Base-by-base conservation (phyloP, 352 stramenopile species). In the Ochromonadaceae sp. region DNA sequence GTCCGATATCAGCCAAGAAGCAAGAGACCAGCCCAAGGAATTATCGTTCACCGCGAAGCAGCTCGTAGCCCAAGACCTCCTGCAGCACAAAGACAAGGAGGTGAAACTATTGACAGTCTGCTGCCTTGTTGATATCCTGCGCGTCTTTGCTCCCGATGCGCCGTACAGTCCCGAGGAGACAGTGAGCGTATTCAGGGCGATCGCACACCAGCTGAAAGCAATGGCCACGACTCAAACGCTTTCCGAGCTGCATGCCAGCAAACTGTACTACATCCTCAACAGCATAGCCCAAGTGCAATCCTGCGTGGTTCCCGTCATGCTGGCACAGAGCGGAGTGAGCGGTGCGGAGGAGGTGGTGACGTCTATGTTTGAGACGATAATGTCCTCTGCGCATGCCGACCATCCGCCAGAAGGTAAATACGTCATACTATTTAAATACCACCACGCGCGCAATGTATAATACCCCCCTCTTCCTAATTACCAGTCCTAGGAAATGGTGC, bases 51-150 rank as follows among this genome's bases (percentile, higher is more conserved):
- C 59, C 22, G 67, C 65, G 9, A 43, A 56, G 30, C 66, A 72
- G 28, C 57, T 76, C 22, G 65, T 62, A 7, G 67, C 58, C 15
- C 50, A 56, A 2, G 26, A 52, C 20, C 42, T 76, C 1, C 58
- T 76, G 41, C 62, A 71, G 22, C 67, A 76, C 57, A 53, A 35
- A 40, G 73, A 78, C 57, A 68, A 69, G 26, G 59, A 72, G 25
- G 65, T 77, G 31, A 44, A 68, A 14, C 58, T 76, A 12, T 48
- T 78, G 34, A 69, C 70, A 35, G 67, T 65, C 22, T 79, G 72
- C 65, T 78, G 72, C 61, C 52, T 79, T 4, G 72, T 71, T 44
- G 74, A 79, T 41, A 59, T 79, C 20, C 60, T 79, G 46, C 72
- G 72, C 32, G 69, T 79, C 15, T 79, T 73, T 58, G 74, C 72